Evolutionary conservation across 2,329 filamentous ascomycete species (phyloP).

Genomic region (Hypoxylon sp.): DNA sequence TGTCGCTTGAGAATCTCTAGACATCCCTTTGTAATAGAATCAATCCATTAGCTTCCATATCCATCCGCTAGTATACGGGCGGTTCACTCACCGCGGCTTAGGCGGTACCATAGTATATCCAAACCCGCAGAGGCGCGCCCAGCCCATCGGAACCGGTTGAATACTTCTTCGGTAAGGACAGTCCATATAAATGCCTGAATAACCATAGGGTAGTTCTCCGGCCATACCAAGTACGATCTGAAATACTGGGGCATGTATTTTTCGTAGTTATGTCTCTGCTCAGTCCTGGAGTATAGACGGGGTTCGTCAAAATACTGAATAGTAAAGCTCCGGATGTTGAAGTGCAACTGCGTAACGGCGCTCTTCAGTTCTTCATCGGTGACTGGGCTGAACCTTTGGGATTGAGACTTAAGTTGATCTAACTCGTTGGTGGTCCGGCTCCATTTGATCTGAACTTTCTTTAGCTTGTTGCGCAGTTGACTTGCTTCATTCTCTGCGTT

Average conservation of each 20-base stretch:
- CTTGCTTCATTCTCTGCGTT: neutral
- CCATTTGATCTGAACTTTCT: conserved; percentile 7
- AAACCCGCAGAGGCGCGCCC: neutral
- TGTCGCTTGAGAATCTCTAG: neutral
- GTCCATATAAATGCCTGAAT: conserved; percentile 12
- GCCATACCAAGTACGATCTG: neutral
- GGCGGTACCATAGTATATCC: neutral
- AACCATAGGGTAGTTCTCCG: neutral
- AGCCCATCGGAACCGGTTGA: conserved; percentile 6
- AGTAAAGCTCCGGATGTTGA: conserved; percentile 5
- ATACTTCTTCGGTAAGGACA: neutral
- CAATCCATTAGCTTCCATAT: neutral
- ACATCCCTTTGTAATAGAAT: neutral
- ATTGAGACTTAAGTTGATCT: conserved; percentile 1
- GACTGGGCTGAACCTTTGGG: neutral
- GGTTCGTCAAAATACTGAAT: conserved; percentile 14
- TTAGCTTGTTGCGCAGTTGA: neutral
- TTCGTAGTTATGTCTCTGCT: neutral
- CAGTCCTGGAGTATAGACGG: neutral
- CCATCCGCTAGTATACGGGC: no score
- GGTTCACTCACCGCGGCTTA: neutral
- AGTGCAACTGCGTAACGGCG: neutral
- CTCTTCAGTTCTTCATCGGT: conserved; percentile 8
- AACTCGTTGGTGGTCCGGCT: conserved; percentile 5
- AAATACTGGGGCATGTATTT: neutral